These are phyloP conservation scores for Candida anutae DNA, from an alignment of 1,139 yeast genomes.

Conservation along the genomic window DNA sequence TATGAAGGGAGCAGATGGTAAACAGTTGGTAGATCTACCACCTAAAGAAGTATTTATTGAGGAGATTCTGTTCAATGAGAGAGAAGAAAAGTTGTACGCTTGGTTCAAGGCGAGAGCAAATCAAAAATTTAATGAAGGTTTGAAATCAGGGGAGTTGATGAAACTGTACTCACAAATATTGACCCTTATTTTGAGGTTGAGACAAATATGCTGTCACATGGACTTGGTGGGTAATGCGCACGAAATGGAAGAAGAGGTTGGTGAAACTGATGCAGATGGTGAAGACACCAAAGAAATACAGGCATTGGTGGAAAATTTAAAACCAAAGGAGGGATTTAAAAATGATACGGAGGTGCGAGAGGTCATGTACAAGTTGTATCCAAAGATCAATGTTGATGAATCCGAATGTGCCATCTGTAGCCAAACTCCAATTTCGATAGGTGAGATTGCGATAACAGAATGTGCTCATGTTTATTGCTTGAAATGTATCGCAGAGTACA, in stretches of 20 bases:
- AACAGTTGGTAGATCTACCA: conserved; percentile 70
- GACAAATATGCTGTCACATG: conserved; percentile 88
- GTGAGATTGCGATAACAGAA: conserved; percentile 58
- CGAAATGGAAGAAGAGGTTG: conserved; percentile 25
- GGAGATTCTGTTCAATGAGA: conserved; percentile 54
- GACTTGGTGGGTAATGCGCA: conserved; percentile 44
- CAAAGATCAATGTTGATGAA: conserved; percentile 25
- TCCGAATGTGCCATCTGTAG: conserved; percentile 86
- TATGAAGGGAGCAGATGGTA: conserved; percentile 72
- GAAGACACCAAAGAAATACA: conserved; percentile 7
- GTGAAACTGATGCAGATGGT: conserved; percentile 9
- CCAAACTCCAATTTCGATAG: conserved; percentile 46
- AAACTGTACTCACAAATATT: conserved; percentile 72
- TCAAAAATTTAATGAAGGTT: conserved; percentile 53
- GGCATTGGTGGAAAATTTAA: conserved; percentile 9
- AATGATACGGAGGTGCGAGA: conserved; percentile 25
- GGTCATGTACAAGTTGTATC: conserved; percentile 20
- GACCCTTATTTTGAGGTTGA: conserved; percentile 71
- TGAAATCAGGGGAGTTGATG: conserved; percentile 62
- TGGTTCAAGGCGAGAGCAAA: conserved; percentile 68
- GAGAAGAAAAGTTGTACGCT: conserved; percentile 60
- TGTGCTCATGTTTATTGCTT: conserved; percentile 82
- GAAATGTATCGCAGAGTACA: conserved; percentile 65
- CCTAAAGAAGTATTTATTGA: conserved; percentile 67
- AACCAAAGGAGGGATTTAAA: conserved; percentile 19